phyloP scores from a whole-genome alignment of 495 filamentous ascomycete species.

The Aspergillus affinis region DNA sequence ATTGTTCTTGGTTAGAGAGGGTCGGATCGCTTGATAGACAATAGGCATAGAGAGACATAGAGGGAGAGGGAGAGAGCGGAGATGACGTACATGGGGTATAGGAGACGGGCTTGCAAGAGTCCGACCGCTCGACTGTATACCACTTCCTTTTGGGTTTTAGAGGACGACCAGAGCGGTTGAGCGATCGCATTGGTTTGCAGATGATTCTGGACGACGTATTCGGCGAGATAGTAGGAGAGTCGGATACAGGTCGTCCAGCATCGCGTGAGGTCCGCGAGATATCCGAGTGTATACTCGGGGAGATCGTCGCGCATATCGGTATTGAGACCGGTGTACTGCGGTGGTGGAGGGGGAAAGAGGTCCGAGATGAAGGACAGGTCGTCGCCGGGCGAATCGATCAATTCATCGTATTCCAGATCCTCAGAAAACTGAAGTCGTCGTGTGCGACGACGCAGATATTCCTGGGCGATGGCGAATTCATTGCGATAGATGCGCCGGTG shows the following conservation, averaged over 20 bases:
- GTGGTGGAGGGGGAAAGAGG: constrained; percentile 33
- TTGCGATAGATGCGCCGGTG: constrained; percentile 21
- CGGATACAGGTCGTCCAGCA: constrained; percentile 33
- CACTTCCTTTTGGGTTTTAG: constrained; percentile 30
- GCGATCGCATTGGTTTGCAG: constrained; percentile 24
- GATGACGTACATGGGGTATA: constrained; percentile 25
- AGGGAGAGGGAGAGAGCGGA: no score
- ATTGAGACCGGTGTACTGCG: constrained; percentile 19
- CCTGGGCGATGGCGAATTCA: constrained; percentile 26
- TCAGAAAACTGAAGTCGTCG: not conserved
- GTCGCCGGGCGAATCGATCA: constrained; percentile 20
- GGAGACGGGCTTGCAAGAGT: constrained; percentile 24
- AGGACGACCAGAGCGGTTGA: constrained; percentile 22
- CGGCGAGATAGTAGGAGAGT: constrained; percentile 30
- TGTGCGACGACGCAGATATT: constrained; percentile 22
- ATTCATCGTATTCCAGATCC: constrained; percentile 1
- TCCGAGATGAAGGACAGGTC: constrained; percentile 31
- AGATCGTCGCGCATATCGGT: constrained; percentile 14
- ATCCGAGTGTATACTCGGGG: constrained; percentile 32
- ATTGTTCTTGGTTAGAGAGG: not conserved
- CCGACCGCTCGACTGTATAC: constrained; percentile 29
- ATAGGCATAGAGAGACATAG: not conserved
- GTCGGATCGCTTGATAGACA: not conserved
- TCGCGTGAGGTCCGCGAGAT: constrained; percentile 26
- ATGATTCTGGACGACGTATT: constrained; percentile 26